Evolutionary conservation across 2,329 filamentous ascomycete genomes (phyloP).

Genomic region (Colletotrichum tanaceti): DNA sequence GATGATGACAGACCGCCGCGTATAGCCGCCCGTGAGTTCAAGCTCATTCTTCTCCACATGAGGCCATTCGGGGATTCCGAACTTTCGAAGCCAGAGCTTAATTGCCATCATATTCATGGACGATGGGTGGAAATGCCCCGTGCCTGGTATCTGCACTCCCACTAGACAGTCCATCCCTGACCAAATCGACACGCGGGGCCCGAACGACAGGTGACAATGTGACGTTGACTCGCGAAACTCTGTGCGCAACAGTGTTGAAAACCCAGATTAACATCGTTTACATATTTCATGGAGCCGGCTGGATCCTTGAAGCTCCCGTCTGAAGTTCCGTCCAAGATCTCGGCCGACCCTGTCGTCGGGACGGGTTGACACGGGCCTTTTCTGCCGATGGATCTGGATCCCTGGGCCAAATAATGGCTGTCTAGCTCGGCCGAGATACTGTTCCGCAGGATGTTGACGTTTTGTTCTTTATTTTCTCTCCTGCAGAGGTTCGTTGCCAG

Average conservation of each 20-base stretch:
- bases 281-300: not conserved
- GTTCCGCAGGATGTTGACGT: not conserved
- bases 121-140: not conserved
- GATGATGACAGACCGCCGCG: not conserved
- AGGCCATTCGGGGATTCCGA: slow-evolving; percentile 8
- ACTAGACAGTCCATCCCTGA: slow-evolving; percentile 6
- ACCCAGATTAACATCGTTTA: too few species aligned
- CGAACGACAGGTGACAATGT: not conserved
- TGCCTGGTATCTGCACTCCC: slow-evolving; percentile 7
- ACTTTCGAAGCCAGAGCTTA: slow-evolving; percentile 12
- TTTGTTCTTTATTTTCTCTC: too few species aligned
- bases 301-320: not conserved
- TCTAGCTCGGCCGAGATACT: too few species aligned
- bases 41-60: not conserved
- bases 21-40: not conserved
- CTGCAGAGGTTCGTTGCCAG: too few species aligned
- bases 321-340: not conserved
- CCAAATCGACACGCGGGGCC: not conserved
- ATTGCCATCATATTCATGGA: slow-evolving; percentile 1
- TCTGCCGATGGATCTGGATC: not conserved
- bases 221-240: too few species aligned
- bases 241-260: not conserved
- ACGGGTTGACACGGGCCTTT: not conserved
- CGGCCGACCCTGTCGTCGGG: not conserved
- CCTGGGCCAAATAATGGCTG: not conserved